These are phyloP conservation scores for Saksenaea vasiformis DNA, from an alignment of 371 early-diverging fungal species.

Conservation along the genomic window DNA sequence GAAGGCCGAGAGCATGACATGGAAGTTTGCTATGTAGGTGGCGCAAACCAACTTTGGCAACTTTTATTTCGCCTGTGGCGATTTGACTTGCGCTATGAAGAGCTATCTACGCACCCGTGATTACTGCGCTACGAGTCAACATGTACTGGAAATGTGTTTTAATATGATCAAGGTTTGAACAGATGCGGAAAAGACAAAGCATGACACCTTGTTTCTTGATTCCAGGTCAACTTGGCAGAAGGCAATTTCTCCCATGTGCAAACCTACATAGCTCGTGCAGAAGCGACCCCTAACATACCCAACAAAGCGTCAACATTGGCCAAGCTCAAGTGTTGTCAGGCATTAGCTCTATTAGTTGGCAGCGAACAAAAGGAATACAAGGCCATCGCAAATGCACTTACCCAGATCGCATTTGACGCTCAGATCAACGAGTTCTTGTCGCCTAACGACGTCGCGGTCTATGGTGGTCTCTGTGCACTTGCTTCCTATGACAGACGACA, in stretches of 20 bases:
- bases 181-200: neutral
- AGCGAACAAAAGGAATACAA: slow-evolving; percentile 51
- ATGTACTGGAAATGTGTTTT: slow-evolving; percentile 79
- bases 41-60: slow-evolving; percentile 77
- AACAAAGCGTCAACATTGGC: slow-evolving; percentile 57
- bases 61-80: slow-evolving; percentile 72
- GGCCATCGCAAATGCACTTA: slow-evolving; percentile 63
- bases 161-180: slow-evolving; percentile 55
- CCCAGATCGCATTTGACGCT: slow-evolving; percentile 68
- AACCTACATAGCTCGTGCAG: slow-evolving; percentile 75
- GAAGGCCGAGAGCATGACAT: neutral
- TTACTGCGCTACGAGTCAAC: slow-evolving; percentile 73
- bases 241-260: slow-evolving; percentile 71
- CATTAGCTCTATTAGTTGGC: slow-evolving; percentile 57
- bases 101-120: slow-evolving; percentile 75
- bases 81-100: slow-evolving; percentile 66
- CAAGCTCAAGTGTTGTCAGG: slow-evolving; percentile 72
- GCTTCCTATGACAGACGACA: slow-evolving; percentile 77
- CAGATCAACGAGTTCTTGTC: slow-evolving; percentile 59
- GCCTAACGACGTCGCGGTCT: slow-evolving; percentile 82
- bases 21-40: slow-evolving; percentile 45
- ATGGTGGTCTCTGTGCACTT: slow-evolving; percentile 80
- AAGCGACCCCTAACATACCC: slow-evolving; percentile 65
- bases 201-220: neutral
- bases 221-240: slow-evolving; percentile 67